These are phyloP conservation scores for Umbellularia californica DNA, from an alignment of 164 flowering plant species.

Conservation along the genomic window DNA sequence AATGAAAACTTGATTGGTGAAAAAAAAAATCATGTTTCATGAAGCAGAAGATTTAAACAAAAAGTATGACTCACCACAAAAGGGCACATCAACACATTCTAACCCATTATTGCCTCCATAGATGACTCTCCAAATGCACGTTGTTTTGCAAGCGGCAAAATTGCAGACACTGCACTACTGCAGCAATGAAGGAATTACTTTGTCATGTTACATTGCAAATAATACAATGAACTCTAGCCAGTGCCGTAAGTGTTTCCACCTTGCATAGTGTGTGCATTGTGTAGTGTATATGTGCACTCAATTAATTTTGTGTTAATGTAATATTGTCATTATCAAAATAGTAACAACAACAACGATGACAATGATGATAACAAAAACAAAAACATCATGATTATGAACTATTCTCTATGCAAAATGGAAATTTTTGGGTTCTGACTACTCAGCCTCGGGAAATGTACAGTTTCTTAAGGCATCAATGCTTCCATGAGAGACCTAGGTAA, in stretches of 20 bases:
- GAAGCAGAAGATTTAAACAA: background rate
- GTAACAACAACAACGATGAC: too few relatives aligned
- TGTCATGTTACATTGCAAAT: background rate
- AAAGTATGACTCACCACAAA: slow-evolving; percentile 59
- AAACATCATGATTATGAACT: too few relatives aligned
- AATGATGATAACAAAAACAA: too few relatives aligned
- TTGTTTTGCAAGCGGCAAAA: slow-evolving; percentile 92
- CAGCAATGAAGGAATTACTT: slow-evolving; percentile 11
- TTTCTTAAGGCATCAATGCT: background rate
- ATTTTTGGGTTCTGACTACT: background rate
- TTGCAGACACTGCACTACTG: slow-evolving; percentile 99
- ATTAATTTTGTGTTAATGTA: background rate
- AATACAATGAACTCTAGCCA: background rate
- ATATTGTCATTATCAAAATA: too few relatives aligned
- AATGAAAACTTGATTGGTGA: background rate
- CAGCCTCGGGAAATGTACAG: too few relatives aligned
- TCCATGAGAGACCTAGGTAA: background rate
- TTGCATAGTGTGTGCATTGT: background rate
- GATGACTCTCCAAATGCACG: slow-evolving; percentile 98
- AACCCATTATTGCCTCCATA: slow-evolving; percentile 86
- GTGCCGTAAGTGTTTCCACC: background rate
- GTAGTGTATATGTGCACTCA: background rate
- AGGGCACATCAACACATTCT: slow-evolving; percentile 95
- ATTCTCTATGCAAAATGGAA: background rate
- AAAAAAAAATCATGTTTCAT: background rate